Percentiles rank a stretch among this genome's conserved stretches.
Conservation (phyloP, 345 rosid species). For the Cardamine resedifolia region DNA sequence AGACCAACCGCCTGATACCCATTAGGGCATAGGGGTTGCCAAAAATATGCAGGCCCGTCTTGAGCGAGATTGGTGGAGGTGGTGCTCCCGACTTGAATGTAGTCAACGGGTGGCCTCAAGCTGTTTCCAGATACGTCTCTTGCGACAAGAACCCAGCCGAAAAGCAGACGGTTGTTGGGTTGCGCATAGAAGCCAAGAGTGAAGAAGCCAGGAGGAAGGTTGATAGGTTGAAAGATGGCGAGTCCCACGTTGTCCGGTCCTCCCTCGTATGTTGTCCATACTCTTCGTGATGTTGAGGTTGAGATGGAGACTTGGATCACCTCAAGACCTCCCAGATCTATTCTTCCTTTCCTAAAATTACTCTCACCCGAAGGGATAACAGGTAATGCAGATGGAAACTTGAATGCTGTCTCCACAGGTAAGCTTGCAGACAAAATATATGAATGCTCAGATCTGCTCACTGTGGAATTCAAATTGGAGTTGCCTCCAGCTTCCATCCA, state of each 20-base stretch:
- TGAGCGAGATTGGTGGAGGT: conserved; percentile 49
- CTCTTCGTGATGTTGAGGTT: conserved; percentile 42
- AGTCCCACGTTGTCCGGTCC: conserved; percentile 58
- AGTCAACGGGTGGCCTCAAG: conserved; percentile 61
- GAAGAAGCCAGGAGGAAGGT: conserved; percentile 45
- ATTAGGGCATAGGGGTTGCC: conserved; percentile 67
- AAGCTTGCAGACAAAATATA: background rate
- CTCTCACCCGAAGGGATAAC: conserved; percentile 35
- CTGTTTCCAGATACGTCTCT: conserved; percentile 39
- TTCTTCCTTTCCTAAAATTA: conserved; percentile 49
- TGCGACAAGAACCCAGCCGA: conserved; percentile 64
- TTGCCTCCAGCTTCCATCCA: conserved; percentile 7
- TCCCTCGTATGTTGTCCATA: conserved; percentile 58
- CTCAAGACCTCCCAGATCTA: conserved; percentile 66
- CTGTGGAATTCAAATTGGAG: background rate
- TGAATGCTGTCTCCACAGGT: conserved; percentile 55
- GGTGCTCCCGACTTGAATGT: conserved; percentile 65
- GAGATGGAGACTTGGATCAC: conserved; percentile 53
- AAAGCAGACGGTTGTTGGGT: conserved; percentile 53
- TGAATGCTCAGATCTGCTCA: background rate
- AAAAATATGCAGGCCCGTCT: conserved; percentile 56
- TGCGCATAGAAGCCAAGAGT: conserved; percentile 63
- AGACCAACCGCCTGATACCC: conserved; percentile 68
- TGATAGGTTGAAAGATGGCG: conserved; percentile 56
- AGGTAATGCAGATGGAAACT: conserved; percentile 59